A percentile compares a stretch with the other conserved stretches of the same genome.
These are phyloP conservation scores for Starmerella lactis-condensi DNA, from an alignment of 805 yeast genomes.

Conservation along the genomic window DNA sequence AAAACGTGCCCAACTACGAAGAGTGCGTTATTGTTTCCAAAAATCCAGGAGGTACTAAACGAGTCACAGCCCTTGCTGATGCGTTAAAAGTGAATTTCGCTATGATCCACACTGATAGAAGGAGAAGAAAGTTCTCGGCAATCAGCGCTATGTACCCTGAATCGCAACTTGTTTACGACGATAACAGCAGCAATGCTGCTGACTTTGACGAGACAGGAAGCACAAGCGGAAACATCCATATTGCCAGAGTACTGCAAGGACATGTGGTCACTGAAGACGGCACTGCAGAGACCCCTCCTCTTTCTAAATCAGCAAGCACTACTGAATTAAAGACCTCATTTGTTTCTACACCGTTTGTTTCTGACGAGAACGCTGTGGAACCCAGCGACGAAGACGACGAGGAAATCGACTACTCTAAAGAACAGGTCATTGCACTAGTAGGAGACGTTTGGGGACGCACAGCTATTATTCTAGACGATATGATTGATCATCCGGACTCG, in stretches of 20 bases:
- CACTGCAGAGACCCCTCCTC: conserved; percentile 44
- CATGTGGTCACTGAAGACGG: conserved; percentile 49
- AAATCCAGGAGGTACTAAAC: conserved; percentile 96
- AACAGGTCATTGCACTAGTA: conserved; percentile 83
- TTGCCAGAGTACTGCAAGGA: conserved; percentile 90
- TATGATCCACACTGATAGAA: conserved; percentile 95
- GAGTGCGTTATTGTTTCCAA: conserved; percentile 94
- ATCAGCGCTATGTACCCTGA: conserved; percentile 17
- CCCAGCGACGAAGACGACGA: conserved; percentile 47
- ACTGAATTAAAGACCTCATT: background rate
- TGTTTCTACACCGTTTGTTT: background rate
- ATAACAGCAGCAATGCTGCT: conserved; percentile 4
- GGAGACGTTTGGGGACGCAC: conserved; percentile 88
- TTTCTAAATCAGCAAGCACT: background rate
- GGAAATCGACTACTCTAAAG: conserved; percentile 51
- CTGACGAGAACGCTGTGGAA: conserved; percentile 7
- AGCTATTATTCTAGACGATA: conserved; percentile 87
- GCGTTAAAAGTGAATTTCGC: conserved; percentile 89
- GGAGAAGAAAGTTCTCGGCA: conserved; percentile 54
- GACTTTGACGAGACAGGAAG: conserved; percentile 4
- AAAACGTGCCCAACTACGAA: conserved; percentile 66
- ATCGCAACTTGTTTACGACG: conserved; percentile 13
- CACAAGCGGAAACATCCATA: conserved; percentile 39
- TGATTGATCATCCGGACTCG: conserved; percentile 88
- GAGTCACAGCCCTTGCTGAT: conserved; percentile 97